phyloP scores from a whole-genome alignment of 345 rosid species.

The Adansonia digitata region DNA sequence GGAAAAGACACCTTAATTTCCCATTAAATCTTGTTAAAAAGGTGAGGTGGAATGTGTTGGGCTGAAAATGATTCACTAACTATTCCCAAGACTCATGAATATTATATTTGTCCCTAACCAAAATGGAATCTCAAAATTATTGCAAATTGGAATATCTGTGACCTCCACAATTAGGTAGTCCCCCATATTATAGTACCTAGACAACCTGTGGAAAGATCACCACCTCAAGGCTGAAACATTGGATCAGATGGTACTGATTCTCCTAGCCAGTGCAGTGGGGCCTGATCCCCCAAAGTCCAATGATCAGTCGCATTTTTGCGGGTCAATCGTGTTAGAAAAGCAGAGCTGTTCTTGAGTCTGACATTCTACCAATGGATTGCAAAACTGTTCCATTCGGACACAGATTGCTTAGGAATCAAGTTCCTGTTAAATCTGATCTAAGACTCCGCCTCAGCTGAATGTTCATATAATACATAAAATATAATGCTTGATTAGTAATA shows the following conservation, averaged over 20 bases:
- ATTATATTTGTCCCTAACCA: constrained; percentile 1
- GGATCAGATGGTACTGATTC: constrained; percentile 10
- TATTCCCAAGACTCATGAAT: constrained; percentile 5
- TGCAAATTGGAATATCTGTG: constrained; percentile 6
- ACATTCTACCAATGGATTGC: not conserved
- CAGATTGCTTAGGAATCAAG: constrained; percentile 31
- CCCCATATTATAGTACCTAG: not conserved
- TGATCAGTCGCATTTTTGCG: not conserved
- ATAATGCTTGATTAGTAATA: not conserved
- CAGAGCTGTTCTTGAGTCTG: constrained; percentile 8
- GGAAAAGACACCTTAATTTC: constrained; percentile 19
- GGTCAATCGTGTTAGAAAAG: constrained; percentile 1
- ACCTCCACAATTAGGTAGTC: not conserved
- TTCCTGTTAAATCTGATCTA: not conserved
- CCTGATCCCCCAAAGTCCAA: not conserved
- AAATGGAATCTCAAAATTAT: constrained; percentile 18
- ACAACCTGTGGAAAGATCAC: not conserved
- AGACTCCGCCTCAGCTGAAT: not conserved
- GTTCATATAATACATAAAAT: constrained; percentile 6
- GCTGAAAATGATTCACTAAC: constrained; percentile 29
- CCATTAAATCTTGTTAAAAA: not conserved
- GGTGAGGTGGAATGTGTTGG: constrained; percentile 27
- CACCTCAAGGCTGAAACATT: not conserved
- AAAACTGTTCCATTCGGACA: not conserved
- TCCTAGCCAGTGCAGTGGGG: not conserved